Evolutionary conservation across 2,329 filamentous ascomycete species (phyloP).

Genomic region (Colletotrichum liriopes): DNA sequence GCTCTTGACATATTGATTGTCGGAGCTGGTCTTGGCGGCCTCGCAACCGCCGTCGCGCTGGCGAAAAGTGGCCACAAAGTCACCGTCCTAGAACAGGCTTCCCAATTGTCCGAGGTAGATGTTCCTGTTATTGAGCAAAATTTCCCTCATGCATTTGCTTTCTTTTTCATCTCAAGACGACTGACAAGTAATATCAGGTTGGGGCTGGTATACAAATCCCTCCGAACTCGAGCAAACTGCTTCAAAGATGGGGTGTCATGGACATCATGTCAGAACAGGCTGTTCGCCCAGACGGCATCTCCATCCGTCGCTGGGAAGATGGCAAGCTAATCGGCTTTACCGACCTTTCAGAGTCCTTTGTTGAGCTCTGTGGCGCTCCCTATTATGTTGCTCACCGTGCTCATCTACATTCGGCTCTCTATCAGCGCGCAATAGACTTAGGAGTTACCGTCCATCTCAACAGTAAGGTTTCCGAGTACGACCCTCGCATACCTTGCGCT

Average conservation of each 20-base stretch:
- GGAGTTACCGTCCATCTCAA: slow-evolving; percentile 47
- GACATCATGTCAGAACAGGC: slow-evolving; percentile 46
- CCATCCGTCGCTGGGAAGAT: slow-evolving; percentile 48
- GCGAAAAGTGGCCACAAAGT: slow-evolving; percentile 36
- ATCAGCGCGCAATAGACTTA: slow-evolving; percentile 47
- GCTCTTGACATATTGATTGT: slow-evolving; percentile 36
- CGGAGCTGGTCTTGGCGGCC: slow-evolving; percentile 42
- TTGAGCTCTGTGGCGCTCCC: slow-evolving; percentile 48
- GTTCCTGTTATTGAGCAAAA: neutral
- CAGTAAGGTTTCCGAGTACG: slow-evolving; percentile 47
- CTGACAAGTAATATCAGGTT: slow-evolving; percentile 21
- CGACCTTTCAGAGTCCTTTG: slow-evolving; percentile 45
- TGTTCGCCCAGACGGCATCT: slow-evolving; percentile 44
- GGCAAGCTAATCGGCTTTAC: slow-evolving; percentile 46
- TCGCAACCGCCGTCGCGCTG: slow-evolving; percentile 39
- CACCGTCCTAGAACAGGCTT: slow-evolving; percentile 41
- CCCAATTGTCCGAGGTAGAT: slow-evolving; percentile 27
- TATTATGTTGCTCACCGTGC: slow-evolving; percentile 56
- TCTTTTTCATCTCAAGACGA: no score
- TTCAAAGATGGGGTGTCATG: slow-evolving; percentile 44
- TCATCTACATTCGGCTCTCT: slow-evolving; percentile 53
- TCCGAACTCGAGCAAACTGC: slow-evolving; percentile 43
- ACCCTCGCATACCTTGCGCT: slow-evolving; percentile 45
- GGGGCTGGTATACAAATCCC: slow-evolving; percentile 45
- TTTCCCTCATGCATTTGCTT: neutral